Base-by-base conservation (phyloP, 352 stramenopile genomes). In the Bremia lactucae region DNA sequence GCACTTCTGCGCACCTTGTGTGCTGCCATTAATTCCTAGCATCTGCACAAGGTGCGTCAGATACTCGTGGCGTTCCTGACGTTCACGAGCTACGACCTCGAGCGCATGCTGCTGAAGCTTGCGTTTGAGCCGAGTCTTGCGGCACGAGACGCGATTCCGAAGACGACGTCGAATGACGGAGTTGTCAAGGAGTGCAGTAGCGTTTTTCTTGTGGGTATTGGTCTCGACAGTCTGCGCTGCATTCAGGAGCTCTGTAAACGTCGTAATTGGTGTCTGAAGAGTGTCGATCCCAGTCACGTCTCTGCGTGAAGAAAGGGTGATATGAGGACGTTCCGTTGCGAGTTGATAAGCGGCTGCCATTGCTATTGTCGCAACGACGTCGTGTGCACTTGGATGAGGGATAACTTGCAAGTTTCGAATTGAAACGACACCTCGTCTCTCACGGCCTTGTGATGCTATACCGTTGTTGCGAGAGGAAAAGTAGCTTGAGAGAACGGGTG, bases 71-170 rank as follows among this genome's bases (percentile, higher is more conserved):
- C 60, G 59, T 23, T 58, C 35, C 19, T 64, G 35, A 14, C 67
- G 61, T 19, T 62, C 50, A 20, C 36, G 43, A 36, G 50, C 41
- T 5, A 72, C 26, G 20, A 65, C 9, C 16, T 58, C 29, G 4
- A 59, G 48, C 10, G 42, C 36, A n/a, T 51, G 34, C 6, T 73
- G 63, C 19, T 68, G 43, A 9, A 68, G 42, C 35, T 75, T 74
- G 15, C n/a, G n/a, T n/a, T n/a, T n/a, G n/a, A 75, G 46, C 6
- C 67, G 60, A 14, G 62, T 72, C 40, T 75, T n/a, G n/a, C 63
- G 60, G 24, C 63, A 74, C 9, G 66, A 74, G 6, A 65, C 45
- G 29, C 67, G 65, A 33, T 72, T 72, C 11, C 38, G 55, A 36
- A 77, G 50, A 22, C 62, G 67, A 2, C 59, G 70, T 18, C 47